These are phyloP conservation scores for Diplodia scrobiculata DNA, from an alignment of 2,329 filamentous ascomycete species.

Conservation along the genomic window DNA sequence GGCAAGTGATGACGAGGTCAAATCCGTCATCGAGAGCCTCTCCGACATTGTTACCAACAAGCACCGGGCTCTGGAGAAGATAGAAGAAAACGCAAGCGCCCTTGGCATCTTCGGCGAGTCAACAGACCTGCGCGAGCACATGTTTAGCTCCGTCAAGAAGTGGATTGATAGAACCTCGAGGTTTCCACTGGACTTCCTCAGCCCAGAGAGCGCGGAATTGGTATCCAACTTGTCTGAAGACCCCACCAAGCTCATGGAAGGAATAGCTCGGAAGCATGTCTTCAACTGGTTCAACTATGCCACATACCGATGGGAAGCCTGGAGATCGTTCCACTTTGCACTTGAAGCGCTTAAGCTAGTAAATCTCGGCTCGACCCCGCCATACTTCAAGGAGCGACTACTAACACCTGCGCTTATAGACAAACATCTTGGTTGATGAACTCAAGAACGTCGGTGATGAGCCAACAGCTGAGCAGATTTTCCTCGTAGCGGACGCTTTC, in stretches of 20 bases:
- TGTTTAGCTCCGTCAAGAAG: background rate
- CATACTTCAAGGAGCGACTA: background rate
- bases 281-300: conserved; percentile 5
- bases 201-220: background rate
- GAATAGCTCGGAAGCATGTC: background rate
- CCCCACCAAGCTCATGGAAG: background rate
- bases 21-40: conserved; percentile 28
- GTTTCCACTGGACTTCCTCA: background rate
- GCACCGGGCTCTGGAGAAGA: conserved; percentile 29
- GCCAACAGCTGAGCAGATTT: conserved; percentile 2
- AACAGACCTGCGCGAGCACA: background rate
- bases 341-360: background rate
- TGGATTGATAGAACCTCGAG: background rate
- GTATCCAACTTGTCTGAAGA: background rate
- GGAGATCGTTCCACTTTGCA: background rate
- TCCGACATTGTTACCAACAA: conserved; percentile 30
- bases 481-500: conserved; percentile 18
- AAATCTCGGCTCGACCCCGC: too few relatives aligned
- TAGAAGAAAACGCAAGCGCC: conserved; percentile 17
- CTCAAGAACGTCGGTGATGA: background rate
- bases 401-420: background rate
- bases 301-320: background rate
- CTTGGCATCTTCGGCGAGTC: conserved; percentile 6
- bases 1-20: conserved; percentile 26
- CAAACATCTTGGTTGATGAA: background rate